Conservation (phyloP, 495 filamentous ascomycete species). For the Achaetomiella virescens region DNA sequence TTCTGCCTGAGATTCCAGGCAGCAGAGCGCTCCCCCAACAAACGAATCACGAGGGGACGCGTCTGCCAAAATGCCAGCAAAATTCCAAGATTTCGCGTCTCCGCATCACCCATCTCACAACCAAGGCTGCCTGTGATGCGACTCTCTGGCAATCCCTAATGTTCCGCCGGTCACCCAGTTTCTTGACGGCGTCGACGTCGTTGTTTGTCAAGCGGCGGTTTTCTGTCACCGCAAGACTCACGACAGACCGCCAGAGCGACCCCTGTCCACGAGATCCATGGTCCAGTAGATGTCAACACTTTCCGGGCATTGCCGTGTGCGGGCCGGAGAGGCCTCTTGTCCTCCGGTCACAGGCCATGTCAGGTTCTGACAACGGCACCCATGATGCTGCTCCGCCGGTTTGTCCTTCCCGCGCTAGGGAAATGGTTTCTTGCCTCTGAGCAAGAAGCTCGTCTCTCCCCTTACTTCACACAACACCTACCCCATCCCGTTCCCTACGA, state of each 20-base stretch:
- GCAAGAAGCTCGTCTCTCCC: not conserved
- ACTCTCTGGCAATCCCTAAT: not conserved
- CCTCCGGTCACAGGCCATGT: not conserved
- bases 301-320: not conserved
- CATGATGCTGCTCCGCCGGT: not conserved
- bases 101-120: not conserved
- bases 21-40: too few species aligned
- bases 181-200: not conserved
- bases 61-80: too few species aligned
- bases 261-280: not conserved
- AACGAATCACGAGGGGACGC: too few species aligned
- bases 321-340: not conserved
- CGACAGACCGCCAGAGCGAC: not conserved
- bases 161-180: not conserved
- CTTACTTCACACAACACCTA: not conserved
- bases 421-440: conserved; percentile 1
- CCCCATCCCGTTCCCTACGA: conserved; percentile 2
- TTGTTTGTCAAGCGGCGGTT: not conserved
- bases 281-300: not conserved
- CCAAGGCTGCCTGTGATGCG: too few species aligned
- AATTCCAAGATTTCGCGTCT: not conserved
- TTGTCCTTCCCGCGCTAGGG: conserved; percentile 3
- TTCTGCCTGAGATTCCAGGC: too few species aligned
- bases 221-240: not conserved
- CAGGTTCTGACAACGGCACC: not conserved